Percentiles rank a stretch among this genome's conserved stretches.
These are phyloP conservation scores for Exobasidium rhododendri DNA, from an alignment of 1,284 basidiomycete species.

Conservation along the genomic window DNA sequence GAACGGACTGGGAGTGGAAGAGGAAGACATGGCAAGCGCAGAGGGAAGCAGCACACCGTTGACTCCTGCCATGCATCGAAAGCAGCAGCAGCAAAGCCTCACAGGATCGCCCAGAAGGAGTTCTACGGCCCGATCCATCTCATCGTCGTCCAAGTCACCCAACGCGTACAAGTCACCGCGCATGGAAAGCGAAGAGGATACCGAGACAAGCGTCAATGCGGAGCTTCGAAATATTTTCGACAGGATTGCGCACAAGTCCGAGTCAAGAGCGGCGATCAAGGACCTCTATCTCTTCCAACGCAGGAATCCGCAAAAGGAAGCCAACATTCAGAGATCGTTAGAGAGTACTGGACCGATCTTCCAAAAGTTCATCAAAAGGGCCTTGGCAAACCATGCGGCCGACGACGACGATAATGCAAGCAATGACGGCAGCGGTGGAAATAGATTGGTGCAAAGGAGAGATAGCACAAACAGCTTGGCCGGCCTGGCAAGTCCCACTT, in stretches of 20 bases:
- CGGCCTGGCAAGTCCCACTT: not conserved
- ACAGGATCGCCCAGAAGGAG: not conserved
- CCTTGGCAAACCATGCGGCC: slow-evolving; percentile 64
- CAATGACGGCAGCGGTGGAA: not conserved
- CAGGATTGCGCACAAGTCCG: slow-evolving; percentile 77
- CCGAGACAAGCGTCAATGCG: slow-evolving; percentile 73
- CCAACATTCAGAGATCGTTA: slow-evolving; percentile 65
- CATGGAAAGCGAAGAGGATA: slow-evolving; percentile 60
- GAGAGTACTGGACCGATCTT: slow-evolving; percentile 57
- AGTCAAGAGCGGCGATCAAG: slow-evolving; percentile 83
- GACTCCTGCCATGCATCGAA: not conserved
- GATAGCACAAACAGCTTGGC: not conserved
- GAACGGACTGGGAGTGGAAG: slow-evolving; percentile 58
- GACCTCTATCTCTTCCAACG: slow-evolving; percentile 92
- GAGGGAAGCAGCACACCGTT: slow-evolving; percentile 1
- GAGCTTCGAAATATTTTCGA: slow-evolving; percentile 79
- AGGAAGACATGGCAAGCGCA: slow-evolving; percentile 64
- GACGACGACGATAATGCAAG: slow-evolving; percentile 61
- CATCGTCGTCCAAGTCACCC: not conserved
- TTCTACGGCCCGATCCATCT: not conserved
- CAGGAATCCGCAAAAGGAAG: slow-evolving; percentile 80
- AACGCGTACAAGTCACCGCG: not conserved
- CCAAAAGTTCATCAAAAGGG: slow-evolving; percentile 57
- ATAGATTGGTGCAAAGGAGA: slow-evolving; percentile 2
- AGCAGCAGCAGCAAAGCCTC: not conserved